A percentile compares a stretch with the other conserved stretches of the same genome.
Conservation (phyloP, 768 basidiomycete genomes). For the Kwoniella dendrophila region DNA sequence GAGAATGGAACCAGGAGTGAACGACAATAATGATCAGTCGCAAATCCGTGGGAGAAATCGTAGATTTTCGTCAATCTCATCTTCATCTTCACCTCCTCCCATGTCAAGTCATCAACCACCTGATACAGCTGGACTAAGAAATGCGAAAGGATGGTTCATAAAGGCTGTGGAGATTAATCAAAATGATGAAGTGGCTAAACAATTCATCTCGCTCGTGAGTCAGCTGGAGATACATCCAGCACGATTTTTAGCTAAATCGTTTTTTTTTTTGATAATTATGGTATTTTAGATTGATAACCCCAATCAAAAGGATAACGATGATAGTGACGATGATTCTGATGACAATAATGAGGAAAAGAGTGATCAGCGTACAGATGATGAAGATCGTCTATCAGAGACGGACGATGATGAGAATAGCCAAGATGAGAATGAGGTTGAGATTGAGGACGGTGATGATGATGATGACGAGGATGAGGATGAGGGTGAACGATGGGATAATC, state of each 20-base stretch:
- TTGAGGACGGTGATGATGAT: neutral
- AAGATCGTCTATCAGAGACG: neutral
- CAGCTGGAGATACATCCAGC: neutral
- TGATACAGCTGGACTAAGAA: constrained; percentile 29
- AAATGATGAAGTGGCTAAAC: constrained; percentile 31
- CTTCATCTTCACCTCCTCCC: neutral
- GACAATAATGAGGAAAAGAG: constrained; percentile 8
- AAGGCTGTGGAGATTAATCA: constrained; percentile 37
- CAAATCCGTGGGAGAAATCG: neutral
- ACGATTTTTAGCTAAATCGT: too few species aligned
- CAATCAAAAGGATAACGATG: neutral
- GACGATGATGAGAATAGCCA: neutral
- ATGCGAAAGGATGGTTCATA: constrained; percentile 40
- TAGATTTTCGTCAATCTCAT: neutral
- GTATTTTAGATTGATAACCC: constrained; percentile 24
- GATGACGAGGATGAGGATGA: too few species aligned
- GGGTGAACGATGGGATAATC: too few species aligned
- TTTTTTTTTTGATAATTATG: neutral
- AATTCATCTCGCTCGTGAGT: constrained; percentile 42
- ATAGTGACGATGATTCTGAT: constrained; percentile 18
- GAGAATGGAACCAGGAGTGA: neutral
- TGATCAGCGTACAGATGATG: constrained; percentile 11
- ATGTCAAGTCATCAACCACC: constrained; percentile 7
- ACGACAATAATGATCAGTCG: neutral
- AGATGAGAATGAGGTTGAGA: neutral